These are phyloP conservation scores for Claviceps sp. DNA, from an alignment of 2,329 filamentous ascomycete genomes.

Conservation along the genomic window DNA sequence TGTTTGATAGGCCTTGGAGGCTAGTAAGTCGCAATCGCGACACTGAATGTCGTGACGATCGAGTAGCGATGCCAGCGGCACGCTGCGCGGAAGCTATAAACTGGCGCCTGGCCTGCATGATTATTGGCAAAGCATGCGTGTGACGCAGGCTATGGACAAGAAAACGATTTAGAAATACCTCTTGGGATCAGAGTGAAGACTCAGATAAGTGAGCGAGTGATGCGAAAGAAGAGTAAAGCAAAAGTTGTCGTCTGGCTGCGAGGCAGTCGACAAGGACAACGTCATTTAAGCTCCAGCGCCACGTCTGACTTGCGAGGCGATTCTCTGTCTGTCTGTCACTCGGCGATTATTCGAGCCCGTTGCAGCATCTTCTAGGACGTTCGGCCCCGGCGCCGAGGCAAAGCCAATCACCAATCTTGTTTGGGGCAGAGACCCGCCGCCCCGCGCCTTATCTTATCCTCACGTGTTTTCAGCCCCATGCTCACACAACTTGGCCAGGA, in stretches of 20 bases:
- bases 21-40: constrained; percentile 12
- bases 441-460: constrained; percentile 18
- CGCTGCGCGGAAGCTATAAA: constrained; percentile 25
- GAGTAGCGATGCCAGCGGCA: constrained; percentile 19
- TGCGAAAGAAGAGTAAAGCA: too few relatives aligned
- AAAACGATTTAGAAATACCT: too few relatives aligned
- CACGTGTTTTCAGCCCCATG: constrained; percentile 25
- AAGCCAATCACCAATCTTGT: background rate
- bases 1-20: constrained; percentile 11
- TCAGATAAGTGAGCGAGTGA: too few relatives aligned
- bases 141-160: background rate
- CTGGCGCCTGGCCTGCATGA: constrained; percentile 29
- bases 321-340: background rate
- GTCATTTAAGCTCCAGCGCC: too few relatives aligned
- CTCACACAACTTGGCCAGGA: constrained; percentile 10
- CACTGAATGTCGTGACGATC: constrained; percentile 14
- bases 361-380: constrained; percentile 26
- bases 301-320: too few relatives aligned
- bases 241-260: too few relatives aligned
- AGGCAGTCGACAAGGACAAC: too few relatives aligned
- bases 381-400: constrained; percentile 13
- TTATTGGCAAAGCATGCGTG: constrained; percentile 8
- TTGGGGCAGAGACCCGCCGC: background rate
- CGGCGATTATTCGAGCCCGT: constrained; percentile 9
- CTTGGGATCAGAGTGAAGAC: too few relatives aligned